These are phyloP conservation scores for Aspergillus sp. DNA, from an alignment of 2,329 filamentous ascomycete genomes.

Conservation along the genomic window DNA sequence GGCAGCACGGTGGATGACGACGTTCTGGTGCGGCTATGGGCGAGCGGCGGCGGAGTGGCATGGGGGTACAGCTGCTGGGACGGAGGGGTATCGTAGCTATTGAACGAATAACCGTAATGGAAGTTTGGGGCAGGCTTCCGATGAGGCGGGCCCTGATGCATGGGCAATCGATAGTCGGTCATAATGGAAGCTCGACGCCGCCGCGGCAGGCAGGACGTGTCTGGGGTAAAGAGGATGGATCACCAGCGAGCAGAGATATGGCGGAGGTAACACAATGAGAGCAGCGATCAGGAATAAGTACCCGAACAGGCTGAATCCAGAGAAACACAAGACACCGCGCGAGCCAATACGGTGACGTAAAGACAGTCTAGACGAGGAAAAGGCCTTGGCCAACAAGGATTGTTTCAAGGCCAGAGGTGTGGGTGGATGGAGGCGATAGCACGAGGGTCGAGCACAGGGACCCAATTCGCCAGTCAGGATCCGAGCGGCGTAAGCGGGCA, in stretches of 20 bases:
- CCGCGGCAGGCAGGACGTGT: too few species aligned
- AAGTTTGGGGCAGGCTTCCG: slow-evolving; percentile 20
- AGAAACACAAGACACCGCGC: background rate
- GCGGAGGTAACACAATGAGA: background rate
- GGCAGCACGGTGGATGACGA: slow-evolving; percentile 29
- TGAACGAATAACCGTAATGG: slow-evolving; percentile 17
- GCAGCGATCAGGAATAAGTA: background rate
- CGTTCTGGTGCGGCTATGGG: slow-evolving; percentile 31
- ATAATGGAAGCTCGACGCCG: slow-evolving; percentile 26
- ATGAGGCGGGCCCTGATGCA: slow-evolving; percentile 23
- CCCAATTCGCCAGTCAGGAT: background rate
- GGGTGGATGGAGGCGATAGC: background rate
- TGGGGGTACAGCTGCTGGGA: slow-evolving; percentile 18
- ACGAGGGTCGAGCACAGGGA: background rate
- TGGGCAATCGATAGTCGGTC: slow-evolving; percentile 29
- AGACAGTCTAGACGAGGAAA: background rate
- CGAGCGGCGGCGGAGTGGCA: slow-evolving; percentile 15
- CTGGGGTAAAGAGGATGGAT: background rate
- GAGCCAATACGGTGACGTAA: background rate
- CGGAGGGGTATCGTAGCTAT: slow-evolving; percentile 16
- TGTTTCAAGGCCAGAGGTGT: background rate
- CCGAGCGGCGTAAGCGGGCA: too few species aligned
- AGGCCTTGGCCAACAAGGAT: background rate
- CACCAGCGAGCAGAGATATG: background rate
- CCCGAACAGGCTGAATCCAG: background rate